Conservation (phyloP, 192 early-diverging fungal species). For the Backusella tuberculispora region DNA sequence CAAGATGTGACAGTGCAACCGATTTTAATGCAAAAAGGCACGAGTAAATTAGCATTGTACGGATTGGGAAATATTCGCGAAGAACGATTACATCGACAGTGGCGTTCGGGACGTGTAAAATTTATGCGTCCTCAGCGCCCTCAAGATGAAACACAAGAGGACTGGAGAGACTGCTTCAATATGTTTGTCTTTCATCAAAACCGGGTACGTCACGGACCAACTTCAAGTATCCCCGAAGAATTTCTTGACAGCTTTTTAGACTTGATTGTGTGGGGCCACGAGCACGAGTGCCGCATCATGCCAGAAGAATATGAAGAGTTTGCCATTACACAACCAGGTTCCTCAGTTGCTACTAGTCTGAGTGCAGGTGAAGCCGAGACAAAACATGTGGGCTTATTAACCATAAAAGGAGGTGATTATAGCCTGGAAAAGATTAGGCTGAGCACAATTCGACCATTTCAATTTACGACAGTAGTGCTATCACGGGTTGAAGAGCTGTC, state of each 20-base stretch:
- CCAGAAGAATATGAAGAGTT: slow-evolving; percentile 74
- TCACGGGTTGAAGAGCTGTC: slow-evolving; percentile 49
- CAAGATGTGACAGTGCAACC: slow-evolving; percentile 83
- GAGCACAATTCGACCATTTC: slow-evolving; percentile 85
- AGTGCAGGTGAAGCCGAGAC: slow-evolving; percentile 78
- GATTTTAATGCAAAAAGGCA: slow-evolving; percentile 81
- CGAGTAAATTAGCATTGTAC: slow-evolving; percentile 77
- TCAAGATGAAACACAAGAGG: slow-evolving; percentile 55
- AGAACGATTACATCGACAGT: slow-evolving; percentile 83
- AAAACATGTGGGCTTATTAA: slow-evolving; percentile 65
- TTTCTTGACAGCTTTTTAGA: slow-evolving; percentile 83
- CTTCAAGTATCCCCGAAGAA: slow-evolving; percentile 87
- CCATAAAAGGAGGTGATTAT: slow-evolving; percentile 70
- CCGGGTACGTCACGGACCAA: slow-evolving; percentile 78
- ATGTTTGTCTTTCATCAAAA: slow-evolving; percentile 94
- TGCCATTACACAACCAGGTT: slow-evolving; percentile 90
- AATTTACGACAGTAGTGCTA: slow-evolving; percentile 73
- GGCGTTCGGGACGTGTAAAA: slow-evolving; percentile 69
- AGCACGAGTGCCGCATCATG: slow-evolving; percentile 92
- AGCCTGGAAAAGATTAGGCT: slow-evolving; percentile 76
- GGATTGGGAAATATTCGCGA: slow-evolving; percentile 95
- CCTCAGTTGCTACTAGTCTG: slow-evolving; percentile 89
- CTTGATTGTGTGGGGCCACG: slow-evolving; percentile 94
- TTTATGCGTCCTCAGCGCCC: slow-evolving; percentile 63
- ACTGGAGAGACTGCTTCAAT: slow-evolving; percentile 77